Evolutionary conservation across 441 rosid species (phyloP).

Genomic region (Rhodomyrtus psidioides): DNA sequence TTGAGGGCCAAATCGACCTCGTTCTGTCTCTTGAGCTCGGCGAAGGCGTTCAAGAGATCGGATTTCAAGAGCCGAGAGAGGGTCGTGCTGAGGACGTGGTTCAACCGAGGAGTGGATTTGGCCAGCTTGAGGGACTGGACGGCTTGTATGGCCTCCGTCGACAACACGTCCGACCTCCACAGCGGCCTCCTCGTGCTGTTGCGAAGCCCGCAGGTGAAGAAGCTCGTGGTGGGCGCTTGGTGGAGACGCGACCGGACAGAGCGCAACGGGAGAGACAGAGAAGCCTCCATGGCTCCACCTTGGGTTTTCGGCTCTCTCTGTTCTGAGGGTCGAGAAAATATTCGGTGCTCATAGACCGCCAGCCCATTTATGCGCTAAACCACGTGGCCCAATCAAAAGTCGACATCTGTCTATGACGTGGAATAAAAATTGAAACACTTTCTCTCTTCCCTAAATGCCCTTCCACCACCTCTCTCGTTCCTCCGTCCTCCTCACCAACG

Average conservation of each 20-base stretch:
- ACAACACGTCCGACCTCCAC: slow-evolving; percentile 43
- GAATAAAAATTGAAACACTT: too few species aligned
- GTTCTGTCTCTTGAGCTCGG: slow-evolving; percentile 38
- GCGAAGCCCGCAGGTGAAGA: slow-evolving; percentile 33
- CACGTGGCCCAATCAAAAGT: too few species aligned
- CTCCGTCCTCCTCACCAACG: too few species aligned
- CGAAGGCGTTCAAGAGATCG: slow-evolving; percentile 38
- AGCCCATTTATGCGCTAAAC: too few species aligned
- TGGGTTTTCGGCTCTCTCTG: not conserved
- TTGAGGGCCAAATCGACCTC: slow-evolving; percentile 38
- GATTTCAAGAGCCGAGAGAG: slow-evolving; percentile 47
- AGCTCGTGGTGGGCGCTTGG: not conserved
- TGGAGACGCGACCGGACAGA: not conserved
- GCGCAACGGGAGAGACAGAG: not conserved
- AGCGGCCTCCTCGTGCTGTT: slow-evolving; percentile 22
- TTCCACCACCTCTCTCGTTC: too few species aligned
- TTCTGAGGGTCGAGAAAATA: too few species aligned
- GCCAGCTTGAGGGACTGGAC: slow-evolving; percentile 52
- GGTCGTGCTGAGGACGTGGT: slow-evolving; percentile 18
- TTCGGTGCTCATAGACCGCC: too few species aligned
- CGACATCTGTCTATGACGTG: too few species aligned
- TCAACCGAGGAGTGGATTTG: slow-evolving; percentile 26
- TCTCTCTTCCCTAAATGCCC: too few species aligned
- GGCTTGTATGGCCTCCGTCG: slow-evolving; percentile 53
- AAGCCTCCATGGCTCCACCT: not conserved